A percentile compares a stretch with the other conserved stretches of the same genome.
Conservation (phyloP, 768 basidiomycete genomes). For the Amylocystis lapponica region DNA sequence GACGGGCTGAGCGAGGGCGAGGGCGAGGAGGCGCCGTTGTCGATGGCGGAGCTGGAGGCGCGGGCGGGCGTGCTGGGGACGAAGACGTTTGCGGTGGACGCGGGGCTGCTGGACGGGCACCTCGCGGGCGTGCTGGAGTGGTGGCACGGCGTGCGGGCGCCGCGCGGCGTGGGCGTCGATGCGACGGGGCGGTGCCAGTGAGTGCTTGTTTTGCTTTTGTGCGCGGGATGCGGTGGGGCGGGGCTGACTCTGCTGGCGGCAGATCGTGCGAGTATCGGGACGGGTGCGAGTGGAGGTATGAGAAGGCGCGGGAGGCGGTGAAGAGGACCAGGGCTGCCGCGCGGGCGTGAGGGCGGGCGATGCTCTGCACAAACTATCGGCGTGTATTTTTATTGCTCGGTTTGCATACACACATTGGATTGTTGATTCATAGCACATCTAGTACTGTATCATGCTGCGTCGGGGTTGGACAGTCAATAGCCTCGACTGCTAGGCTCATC, state of each 20-base stretch:
- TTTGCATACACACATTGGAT: neutral
- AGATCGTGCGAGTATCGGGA: conserved; percentile 70
- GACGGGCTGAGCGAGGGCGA: neutral
- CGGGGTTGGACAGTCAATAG: neutral
- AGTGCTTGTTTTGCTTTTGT: conserved; percentile 22
- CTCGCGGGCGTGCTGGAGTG: conserved; percentile 54
- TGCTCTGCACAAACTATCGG: too few species aligned
- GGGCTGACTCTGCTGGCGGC: conserved; percentile 2
- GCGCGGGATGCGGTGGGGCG: neutral
- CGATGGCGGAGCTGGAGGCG: conserved; percentile 6
- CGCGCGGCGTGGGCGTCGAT: conserved; percentile 62
- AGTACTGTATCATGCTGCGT: neutral
- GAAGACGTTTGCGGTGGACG: conserved; percentile 52
- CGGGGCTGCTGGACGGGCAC: conserved; percentile 44
- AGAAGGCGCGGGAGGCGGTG: conserved; percentile 37
- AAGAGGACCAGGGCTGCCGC: neutral
- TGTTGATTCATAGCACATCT: neutral
- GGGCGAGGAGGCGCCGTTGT: conserved; percentile 5
- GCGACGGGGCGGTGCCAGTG: conserved; percentile 63
- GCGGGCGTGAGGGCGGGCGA: neutral
- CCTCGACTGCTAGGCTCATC: neutral
- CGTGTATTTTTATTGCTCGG: neutral
- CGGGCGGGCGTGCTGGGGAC: conserved; percentile 52
- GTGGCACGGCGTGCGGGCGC: conserved; percentile 69
- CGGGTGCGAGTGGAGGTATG: conserved; percentile 75